Base-by-base conservation (phyloP, 2,329 filamentous ascomycete species). In the Gaeumannomyces tritici region DNA sequence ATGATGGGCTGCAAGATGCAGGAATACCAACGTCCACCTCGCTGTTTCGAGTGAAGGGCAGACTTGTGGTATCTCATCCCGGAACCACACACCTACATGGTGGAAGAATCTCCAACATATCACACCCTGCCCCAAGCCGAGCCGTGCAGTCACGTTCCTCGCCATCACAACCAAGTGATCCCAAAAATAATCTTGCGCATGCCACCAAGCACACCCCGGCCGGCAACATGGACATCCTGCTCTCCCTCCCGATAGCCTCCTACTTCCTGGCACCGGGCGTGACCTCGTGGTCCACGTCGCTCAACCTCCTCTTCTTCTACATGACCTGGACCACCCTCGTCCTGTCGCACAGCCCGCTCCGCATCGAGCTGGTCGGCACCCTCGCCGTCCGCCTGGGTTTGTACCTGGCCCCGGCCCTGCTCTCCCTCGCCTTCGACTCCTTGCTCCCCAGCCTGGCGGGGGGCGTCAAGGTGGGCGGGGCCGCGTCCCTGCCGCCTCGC, bases 231-330 rank as follows among this genome's bases (percentile, higher is more conserved):
- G 86, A 89, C 69, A 74, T 89, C 28, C 77, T 93, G 59, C 78
- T 93, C 63, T 90, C 89, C 1, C 80, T 93, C 51, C 89, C 89
- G 1, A 82, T 91, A 66, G 75, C 90, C 55, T 89, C 88, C 31
- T 89, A 87, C 69, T 79, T 89, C 68, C 77, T 87, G 59, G 80
- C 84, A 26, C 83, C 85, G 2, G 78, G 82, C 58, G 72, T 86
- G 63, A 82, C 84, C 8, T 88, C 89, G 8, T 92, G 89, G 77
- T 88, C 80, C 18, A 93, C 91, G 1, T 92, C 88, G 1, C 79
- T 96, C 66, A 96, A 95, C 73, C 77, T 96, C 28, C 77, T 96
- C 65, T 93, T 96, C 78, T 95, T 96, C 75, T 93, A 92, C 73
- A 83, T 96, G 77, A 93, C 90, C 68, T 96, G 92, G 92, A 86